Conservation (phyloP, 176 grass and related monocot genomes). For the Oryza officinalis region DNA sequence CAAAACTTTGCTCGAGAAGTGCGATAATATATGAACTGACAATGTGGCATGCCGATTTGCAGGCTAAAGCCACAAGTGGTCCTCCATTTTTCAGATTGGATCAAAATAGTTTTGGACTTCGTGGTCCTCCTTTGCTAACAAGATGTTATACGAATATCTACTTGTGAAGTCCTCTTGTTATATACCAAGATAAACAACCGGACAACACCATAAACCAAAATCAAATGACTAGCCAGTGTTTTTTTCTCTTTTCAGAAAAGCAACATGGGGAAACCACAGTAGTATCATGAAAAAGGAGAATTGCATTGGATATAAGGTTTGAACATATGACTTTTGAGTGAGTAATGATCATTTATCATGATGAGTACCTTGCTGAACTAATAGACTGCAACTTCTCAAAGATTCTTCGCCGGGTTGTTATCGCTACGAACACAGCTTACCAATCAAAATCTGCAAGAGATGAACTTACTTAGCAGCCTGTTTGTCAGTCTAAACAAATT, state of each 20-base stretch:
- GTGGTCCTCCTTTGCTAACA: slow-evolving; percentile 34
- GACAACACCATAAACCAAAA: slow-evolving; percentile 25
- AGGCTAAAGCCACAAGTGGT: slow-evolving; percentile 50
- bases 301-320: not conserved
- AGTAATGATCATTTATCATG: not conserved
- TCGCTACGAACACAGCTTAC: not conserved
- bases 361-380: slow-evolving; percentile 41
- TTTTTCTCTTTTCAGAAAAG: not conserved
- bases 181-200: slow-evolving; percentile 32
- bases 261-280: not conserved
- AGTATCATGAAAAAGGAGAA: not conserved
- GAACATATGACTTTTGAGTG: not conserved
- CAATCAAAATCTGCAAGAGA: slow-evolving; percentile 53
- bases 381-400: not conserved
- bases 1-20: slow-evolving; percentile 20
- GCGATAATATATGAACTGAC: slow-evolving; percentile 29
- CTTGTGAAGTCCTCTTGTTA: slow-evolving; percentile 26
- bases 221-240: slow-evolving; percentile 31
- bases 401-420: not conserved
- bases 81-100: slow-evolving; percentile 53
- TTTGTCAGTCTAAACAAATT: not conserved
- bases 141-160: slow-evolving; percentile 52
- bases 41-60: slow-evolving; percentile 29
- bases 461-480: slow-evolving; percentile 26
- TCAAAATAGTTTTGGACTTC: slow-evolving; percentile 42